Evolutionary conservation across 2,329 filamentous ascomycete species (phyloP).

Genomic region (Hyphodiscus sp.): DNA sequence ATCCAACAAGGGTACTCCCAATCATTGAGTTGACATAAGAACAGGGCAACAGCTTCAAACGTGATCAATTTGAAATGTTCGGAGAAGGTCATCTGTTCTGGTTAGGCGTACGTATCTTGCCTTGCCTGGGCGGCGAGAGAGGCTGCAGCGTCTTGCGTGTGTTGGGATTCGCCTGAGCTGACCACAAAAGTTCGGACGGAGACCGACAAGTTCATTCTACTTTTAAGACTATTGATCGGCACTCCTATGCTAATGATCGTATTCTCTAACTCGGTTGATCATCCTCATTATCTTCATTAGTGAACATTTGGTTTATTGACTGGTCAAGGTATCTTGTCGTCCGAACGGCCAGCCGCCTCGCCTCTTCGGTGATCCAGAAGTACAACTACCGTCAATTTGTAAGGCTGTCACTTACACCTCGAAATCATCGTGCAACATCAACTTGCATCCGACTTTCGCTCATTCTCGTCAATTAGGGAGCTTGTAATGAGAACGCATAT

Average conservation of each 20-base stretch:
- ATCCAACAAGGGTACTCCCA: no score
- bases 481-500: constrained; percentile 2
- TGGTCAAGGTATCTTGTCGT: not conserved
- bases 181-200: not conserved
- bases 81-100: no score
- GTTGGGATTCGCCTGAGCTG: not conserved
- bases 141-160: constrained; percentile 3
- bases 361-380: no score
- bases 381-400: no score
- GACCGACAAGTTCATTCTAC: not conserved
- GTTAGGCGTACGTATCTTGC: not conserved
- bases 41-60: no score
- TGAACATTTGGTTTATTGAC: no score
- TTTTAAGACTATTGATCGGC: no score
- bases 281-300: no score
- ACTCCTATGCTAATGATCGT: no score
- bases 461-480: constrained; percentile 2
- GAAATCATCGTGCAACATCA: constrained; percentile 4
- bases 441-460: constrained; percentile 5
- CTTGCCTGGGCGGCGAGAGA: not conserved
- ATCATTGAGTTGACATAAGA: no score
- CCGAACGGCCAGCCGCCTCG: not conserved
- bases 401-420: not conserved
- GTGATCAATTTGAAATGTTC: no score
- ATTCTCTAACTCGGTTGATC: no score